Percentiles rank a stretch among this genome's conserved stretches.
Evolutionary conservation across 2,329 filamentous ascomycete species (phyloP).

Genomic region (Ophiostoma ips): DNA sequence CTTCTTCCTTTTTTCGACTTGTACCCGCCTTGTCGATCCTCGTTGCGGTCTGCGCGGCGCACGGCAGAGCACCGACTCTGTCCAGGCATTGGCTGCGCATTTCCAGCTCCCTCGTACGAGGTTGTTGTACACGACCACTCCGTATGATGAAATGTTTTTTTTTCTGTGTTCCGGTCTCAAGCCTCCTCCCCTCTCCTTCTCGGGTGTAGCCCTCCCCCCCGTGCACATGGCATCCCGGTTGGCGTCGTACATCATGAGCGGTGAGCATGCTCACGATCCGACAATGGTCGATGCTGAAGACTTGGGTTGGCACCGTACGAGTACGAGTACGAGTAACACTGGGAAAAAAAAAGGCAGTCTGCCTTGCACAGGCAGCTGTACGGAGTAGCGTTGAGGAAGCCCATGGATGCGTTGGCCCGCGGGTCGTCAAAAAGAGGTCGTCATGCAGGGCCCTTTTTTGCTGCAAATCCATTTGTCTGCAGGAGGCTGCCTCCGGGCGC

Average conservation of each 20-base stretch:
- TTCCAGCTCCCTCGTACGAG: neutral
- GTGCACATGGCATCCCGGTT: too few species aligned
- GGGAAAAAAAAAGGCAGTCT: neutral
- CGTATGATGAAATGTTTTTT: neutral
- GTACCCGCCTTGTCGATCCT: too few species aligned
- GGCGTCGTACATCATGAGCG: constrained; percentile 3
- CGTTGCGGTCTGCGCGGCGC: too few species aligned
- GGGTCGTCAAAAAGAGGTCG: too few species aligned
- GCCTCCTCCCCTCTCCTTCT: too few species aligned
- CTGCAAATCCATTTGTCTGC: neutral
- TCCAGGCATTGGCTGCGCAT: neutral
- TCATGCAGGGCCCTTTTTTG: too few species aligned
- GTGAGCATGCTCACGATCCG: constrained; percentile 1
- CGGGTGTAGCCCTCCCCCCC: too few species aligned
- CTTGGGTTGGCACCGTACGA: too few species aligned
- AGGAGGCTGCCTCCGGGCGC: constrained; percentile 1
- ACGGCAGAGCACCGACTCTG: too few species aligned
- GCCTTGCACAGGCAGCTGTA: constrained; percentile 1
- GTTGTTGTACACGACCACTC: neutral
- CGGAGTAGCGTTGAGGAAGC: neutral
- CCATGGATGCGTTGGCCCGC: neutral
- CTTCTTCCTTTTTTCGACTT: too few species aligned
- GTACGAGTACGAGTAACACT: neutral
- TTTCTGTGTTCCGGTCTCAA: too few species aligned
- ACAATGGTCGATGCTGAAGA: neutral